A percentile compares a stretch with the other conserved stretches of the same genome.
These are phyloP conservation scores for Macrotyloma uniflorum DNA, from an alignment of 306 rosid species.

Conservation along the genomic window DNA sequence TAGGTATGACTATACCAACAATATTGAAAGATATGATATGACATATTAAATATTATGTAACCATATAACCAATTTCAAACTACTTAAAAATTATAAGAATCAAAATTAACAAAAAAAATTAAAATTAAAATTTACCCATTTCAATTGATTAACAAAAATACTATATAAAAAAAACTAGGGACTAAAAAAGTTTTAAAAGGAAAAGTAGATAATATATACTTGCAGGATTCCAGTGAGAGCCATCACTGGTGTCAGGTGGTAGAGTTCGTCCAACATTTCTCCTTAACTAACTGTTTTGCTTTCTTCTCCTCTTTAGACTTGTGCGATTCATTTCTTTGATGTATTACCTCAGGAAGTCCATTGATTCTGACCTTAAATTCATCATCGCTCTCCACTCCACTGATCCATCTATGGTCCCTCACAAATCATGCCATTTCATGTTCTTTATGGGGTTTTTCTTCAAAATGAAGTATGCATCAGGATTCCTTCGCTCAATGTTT, in stretches of 20 bases:
- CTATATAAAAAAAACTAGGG: neutral
- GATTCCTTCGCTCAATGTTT: too few relatives aligned
- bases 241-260: neutral
- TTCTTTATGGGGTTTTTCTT: constrained; percentile 19
- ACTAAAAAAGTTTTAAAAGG: neutral
- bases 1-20: too few relatives aligned
- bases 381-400: constrained; percentile 20
- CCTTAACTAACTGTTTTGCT: constrained; percentile 6
- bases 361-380: constrained; percentile 20
- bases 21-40: too few relatives aligned
- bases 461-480: constrained; percentile 5
- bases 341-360: constrained; percentile 22
- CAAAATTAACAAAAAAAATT: too few relatives aligned
- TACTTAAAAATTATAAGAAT: too few relatives aligned
- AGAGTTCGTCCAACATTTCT: constrained; percentile 17
- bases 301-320: constrained; percentile 18
- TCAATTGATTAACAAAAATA: neutral
- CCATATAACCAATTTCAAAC: too few relatives aligned
- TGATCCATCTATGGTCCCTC: constrained; percentile 19
- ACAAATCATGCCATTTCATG: constrained; percentile 12
- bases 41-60: too few relatives aligned
- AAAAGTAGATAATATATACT: neutral
- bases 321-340: neutral
- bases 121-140: neutral
- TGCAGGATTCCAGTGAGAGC: constrained; percentile 24